Conservation (phyloP, 306 rosid species). For the Sechiopsis laciniata region DNA sequence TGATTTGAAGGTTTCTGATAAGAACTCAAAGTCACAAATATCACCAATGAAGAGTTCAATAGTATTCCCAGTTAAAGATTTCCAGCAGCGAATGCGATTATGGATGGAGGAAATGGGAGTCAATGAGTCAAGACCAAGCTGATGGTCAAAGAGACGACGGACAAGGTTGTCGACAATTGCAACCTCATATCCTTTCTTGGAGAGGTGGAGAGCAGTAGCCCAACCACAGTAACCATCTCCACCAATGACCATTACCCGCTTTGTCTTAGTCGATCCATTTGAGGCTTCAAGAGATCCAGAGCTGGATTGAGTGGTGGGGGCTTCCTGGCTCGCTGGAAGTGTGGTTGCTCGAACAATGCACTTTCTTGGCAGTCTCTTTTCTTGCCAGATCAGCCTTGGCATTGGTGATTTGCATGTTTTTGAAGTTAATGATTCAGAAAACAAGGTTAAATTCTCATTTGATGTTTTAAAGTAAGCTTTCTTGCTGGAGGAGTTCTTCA, state of each 20-base stretch:
- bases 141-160: slow-evolving; percentile 87
- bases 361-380: slow-evolving; percentile 35
- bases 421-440: slow-evolving; percentile 33
- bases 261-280: slow-evolving; percentile 46
- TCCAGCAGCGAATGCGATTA: slow-evolving; percentile 70
- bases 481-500: slow-evolving; percentile 42
- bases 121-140: slow-evolving; percentile 76
- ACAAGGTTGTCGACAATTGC: slow-evolving; percentile 86
- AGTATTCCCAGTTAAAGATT: slow-evolving; percentile 67
- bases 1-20: slow-evolving; percentile 69
- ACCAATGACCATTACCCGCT: slow-evolving; percentile 82
- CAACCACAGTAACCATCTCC: slow-evolving; percentile 99
- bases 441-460: slow-evolving; percentile 34
- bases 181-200: slow-evolving; percentile 87
- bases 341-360: slow-evolving; percentile 43
- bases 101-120: slow-evolving; percentile 88
- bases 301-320: slow-evolving; percentile 49
- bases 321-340: slow-evolving; percentile 44
- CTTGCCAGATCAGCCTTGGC: slow-evolving; percentile 38
- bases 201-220: slow-evolving; percentile 97
- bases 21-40: slow-evolving; percentile 88
- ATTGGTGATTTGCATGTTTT: slow-evolving; percentile 38
- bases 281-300: slow-evolving; percentile 28
- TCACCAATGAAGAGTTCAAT: slow-evolving; percentile 85
- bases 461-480: slow-evolving; percentile 42